Base-by-base conservation (phyloP, 2,329 filamentous ascomycete genomes). In the Trichothecium sympodiale region DNA sequence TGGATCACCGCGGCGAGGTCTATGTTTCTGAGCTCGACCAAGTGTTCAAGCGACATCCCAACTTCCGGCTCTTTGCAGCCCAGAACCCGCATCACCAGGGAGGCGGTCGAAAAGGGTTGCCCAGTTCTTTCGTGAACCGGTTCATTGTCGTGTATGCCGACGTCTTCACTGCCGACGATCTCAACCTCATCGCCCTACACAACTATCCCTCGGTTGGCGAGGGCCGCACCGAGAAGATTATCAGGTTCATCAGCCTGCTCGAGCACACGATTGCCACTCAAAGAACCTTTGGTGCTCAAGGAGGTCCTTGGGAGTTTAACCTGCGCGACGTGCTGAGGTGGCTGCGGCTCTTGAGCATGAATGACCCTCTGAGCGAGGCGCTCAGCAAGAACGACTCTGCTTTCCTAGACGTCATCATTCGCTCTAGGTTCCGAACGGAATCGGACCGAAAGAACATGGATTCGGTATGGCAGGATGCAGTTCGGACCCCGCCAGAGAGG, bases 101-200 rank as follows among this genome's bases (percentile, higher is more conserved):
- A 38, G 89, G 91, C 43, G 91, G 91, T 8, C 77, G 91, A 47
- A 98, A 98, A 59, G 91, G 91, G 28, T 65, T 98, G 26, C 91
- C 91, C 2, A 83, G 83, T 38, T 96, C 91, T 1, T 98, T 98
- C 50, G 91, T 98, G 42, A 96, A 98, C 55, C 83, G 93, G 31
- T 98, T 98, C 55, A 91, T 93, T 27, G 89, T 98, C 14, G 93
- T 98, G 0, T 96, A 96, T 59, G 87, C 91, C 39, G 91, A 98
- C 51, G 74, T 87, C 4, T 91, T 98, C 54, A 81, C 73, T 13
- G 69, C 81, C 17, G 72, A 84, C 23, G 91, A 98, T 62, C 61
- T 98, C 40, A 71, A 80, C 40, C 64, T 82, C 32, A 96, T 98
- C 43, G 93, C 87, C 32, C 67, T 71, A 17, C 82, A 81, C 46